Conservation (phyloP, 441 rosid species). For the Bocquillonia castaneifolia region DNA sequence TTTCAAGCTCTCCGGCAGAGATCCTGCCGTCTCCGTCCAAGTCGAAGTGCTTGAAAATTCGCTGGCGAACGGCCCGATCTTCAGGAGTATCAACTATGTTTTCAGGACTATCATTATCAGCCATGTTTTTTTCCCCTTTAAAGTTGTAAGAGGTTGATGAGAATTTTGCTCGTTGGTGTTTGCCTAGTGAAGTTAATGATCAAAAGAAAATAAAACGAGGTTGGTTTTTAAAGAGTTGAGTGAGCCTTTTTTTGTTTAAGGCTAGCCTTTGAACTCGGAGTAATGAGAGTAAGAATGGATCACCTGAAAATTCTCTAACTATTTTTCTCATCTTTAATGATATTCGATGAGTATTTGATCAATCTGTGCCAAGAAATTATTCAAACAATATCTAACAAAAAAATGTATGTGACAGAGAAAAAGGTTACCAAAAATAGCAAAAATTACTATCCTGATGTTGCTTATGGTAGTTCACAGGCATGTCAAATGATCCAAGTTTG, state of each 20-base stretch:
- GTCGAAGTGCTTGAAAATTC: slow-evolving; percentile 73
- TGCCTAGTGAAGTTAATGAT: neutral
- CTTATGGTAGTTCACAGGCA: no score
- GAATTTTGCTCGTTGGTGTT: neutral
- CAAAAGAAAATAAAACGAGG: neutral
- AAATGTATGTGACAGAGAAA: no score
- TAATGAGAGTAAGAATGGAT: slow-evolving; percentile 25
- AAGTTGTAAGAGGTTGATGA: no score
- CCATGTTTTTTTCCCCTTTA: no score
- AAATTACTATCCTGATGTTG: neutral
- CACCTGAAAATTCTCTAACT: slow-evolving; percentile 25
- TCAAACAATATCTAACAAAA: neutral
- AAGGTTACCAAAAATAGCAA: neutral
- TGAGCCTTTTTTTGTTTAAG: slow-evolving; percentile 12
- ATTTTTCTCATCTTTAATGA: neutral
- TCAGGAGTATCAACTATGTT: slow-evolving; percentile 50
- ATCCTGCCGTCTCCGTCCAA: slow-evolving; percentile 70
- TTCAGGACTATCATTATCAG: neutral
- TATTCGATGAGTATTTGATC: neutral
- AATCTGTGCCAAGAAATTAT: neutral
- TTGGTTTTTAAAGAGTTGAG: slow-evolving; percentile 24
- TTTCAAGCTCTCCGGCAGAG: slow-evolving; percentile 68
- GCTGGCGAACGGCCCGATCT: slow-evolving; percentile 51
- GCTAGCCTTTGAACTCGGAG: slow-evolving; percentile 23
- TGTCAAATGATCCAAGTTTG: no score